phyloP scores from a whole-genome alignment of 768 basidiomycete genomes.

The Favolaschia claudopus region DNA sequence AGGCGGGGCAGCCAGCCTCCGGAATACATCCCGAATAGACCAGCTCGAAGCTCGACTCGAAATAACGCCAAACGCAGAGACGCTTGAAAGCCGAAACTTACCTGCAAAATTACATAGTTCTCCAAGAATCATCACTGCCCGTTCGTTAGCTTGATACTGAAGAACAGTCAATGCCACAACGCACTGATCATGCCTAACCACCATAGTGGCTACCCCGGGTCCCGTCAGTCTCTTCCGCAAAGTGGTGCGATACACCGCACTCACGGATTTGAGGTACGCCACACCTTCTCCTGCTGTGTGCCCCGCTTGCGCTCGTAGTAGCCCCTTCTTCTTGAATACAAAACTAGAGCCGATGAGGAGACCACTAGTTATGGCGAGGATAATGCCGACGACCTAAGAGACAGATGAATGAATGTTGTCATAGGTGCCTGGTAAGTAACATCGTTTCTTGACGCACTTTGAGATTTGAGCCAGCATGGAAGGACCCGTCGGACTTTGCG shows the following conservation, averaged over 20 bases:
- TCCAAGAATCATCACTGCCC: conserved; percentile 88
- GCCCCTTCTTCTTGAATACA: conserved; percentile 98
- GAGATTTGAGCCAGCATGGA: background rate
- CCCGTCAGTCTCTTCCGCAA: conserved; percentile 16
- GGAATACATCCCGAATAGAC: no score
- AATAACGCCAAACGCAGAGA: background rate
- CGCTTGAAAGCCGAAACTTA: conserved; percentile 44
- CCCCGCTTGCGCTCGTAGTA: conserved; percentile 82
- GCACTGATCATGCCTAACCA: conserved; percentile 91
- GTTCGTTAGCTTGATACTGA: background rate
- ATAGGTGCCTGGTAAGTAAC: background rate
- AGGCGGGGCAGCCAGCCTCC: no score
- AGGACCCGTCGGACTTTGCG: background rate
- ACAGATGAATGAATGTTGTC: background rate
- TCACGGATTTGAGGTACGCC: conserved; percentile 92
- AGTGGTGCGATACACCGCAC: conserved; percentile 36
- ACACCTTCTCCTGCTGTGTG: conserved; percentile 85
- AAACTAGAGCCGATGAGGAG: conserved; percentile 91
- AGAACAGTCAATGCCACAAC: conserved; percentile 32
- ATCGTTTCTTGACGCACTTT: conserved; percentile 7
- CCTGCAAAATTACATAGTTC: conserved; percentile 88
- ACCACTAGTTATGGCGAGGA: conserved; percentile 81
- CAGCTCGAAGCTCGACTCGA: no score
- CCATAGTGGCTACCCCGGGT: conserved; percentile 74
- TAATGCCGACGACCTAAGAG: conserved; percentile 72